Base-by-base conservation (phyloP, 345 rosid genomes). In the Aquilaria malaccensis region DNA sequence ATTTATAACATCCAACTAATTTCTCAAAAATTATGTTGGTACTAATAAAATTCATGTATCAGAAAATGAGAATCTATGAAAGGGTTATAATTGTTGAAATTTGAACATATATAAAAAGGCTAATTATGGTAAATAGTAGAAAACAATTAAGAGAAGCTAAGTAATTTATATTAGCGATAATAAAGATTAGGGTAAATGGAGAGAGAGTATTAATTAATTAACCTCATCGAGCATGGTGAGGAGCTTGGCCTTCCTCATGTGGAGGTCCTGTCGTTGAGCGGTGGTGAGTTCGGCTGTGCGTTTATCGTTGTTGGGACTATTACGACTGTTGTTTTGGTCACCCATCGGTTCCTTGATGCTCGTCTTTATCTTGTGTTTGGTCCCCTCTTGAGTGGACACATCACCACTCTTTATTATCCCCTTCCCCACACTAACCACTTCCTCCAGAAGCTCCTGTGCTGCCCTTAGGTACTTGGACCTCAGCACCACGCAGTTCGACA, bases 221-320 rank as follows among this genome's bases (percentile, higher is more conserved):
- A 89, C 96, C 96, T 84, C 87, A 33, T 84, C 86, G 5, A 83
- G 79, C 87, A 89, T 78, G 77, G 37, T 77, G 33, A 80, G 67
- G 59, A 86, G 91, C 67, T 86, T 86, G 30, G 81, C 78, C 74
- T 73, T 83, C 81, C 79, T 89, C 71, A 75, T 76, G 59, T 75
- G 83, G 57, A 89, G 72, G 63, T 86, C 93, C 71, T 89, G 87
- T 62, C 81, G 70, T 46, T 81, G 79, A 13, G 79, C 78, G 7
- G 79, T 68, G 10, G 79, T 70, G 43, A 77, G 80, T 58, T 81
- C 81, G 12, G 70, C 50, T 15, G 67, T 72, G 45, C 59, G 14
- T 52, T 55, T 56, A 29, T 48, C 43, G 22, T 49, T 55, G 30
- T 63, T 64, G 41, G 48, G 69, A 49, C 43, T 54, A 11, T 52